These are phyloP conservation scores for Candida smagusa DNA, from an alignment of 1,139 yeast genomes.

Conservation along the genomic window DNA sequence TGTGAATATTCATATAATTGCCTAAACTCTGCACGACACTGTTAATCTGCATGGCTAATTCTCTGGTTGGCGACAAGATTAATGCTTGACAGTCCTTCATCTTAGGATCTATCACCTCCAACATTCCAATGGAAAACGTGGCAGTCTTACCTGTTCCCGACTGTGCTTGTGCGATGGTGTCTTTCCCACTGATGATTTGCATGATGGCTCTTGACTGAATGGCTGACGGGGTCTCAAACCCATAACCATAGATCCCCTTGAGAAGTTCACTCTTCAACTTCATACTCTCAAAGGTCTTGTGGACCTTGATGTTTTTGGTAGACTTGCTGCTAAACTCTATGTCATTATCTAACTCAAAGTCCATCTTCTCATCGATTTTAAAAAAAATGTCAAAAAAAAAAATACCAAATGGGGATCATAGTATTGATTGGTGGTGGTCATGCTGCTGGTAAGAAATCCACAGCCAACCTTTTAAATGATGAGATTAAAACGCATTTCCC, in stretches of 20 bases:
- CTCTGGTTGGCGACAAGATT: conserved; percentile 93
- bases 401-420: conserved; percentile 28
- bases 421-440: conserved; percentile 75
- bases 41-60: conserved; percentile 85
- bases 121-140: conserved; percentile 88
- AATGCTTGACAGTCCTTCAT: conserved; percentile 75
- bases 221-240: conserved; percentile 92
- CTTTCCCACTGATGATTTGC: conserved; percentile 87
- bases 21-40: conserved; percentile 83
- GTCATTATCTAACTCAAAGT: conserved; percentile 53
- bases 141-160: conserved; percentile 99
- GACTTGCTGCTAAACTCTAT: conserved; percentile 53
- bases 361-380: conserved; percentile 13
- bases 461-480: conserved; percentile 27
- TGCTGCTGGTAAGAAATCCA: conserved; percentile 59
- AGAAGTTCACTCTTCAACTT: conserved; percentile 62
- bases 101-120: conserved; percentile 71
- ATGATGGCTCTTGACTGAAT: conserved; percentile 93
- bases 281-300: conserved; percentile 77
- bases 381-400: conserved; percentile 1
- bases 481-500: conserved; percentile 22
- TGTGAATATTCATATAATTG: conserved; percentile 76
- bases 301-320: conserved; percentile 60
- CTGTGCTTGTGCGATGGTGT: conserved; percentile 96
- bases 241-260: conserved; percentile 82